Evolutionary conservation across 1,139 yeast genomes (phyloP).

Genomic region (Pneumocystis canis): DNA sequence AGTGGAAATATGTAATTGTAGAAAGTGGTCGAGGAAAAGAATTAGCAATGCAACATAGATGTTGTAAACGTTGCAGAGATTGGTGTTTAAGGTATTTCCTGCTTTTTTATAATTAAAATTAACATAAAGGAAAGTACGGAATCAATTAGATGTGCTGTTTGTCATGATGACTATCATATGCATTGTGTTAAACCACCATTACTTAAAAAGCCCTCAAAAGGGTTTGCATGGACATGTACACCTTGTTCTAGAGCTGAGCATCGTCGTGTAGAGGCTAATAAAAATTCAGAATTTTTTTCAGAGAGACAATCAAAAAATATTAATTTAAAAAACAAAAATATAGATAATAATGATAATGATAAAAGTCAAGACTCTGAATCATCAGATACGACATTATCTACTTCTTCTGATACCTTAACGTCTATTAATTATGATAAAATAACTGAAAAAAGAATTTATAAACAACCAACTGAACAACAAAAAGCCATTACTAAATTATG

Average conservation of each 20-base stretch:
- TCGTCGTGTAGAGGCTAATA: constrained; percentile 25
- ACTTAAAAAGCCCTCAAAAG: constrained; percentile 63
- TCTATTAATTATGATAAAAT: neutral
- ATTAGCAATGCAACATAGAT: constrained; percentile 46
- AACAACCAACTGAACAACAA: constrained; percentile 24
- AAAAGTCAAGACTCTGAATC: constrained; percentile 16
- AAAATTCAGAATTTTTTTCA: constrained; percentile 13
- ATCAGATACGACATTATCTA: neutral
- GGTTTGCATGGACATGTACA: constrained; percentile 91
- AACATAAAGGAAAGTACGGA: constrained; percentile 31
- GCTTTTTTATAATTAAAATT: neutral
- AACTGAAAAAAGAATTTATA: constrained; percentile 11
- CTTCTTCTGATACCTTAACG: neutral
- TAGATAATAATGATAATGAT: constrained; percentile 19
- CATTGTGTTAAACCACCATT: constrained; percentile 78
- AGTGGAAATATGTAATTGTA: constrained; percentile 60
- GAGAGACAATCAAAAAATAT: neutral
- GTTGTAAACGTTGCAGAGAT: constrained; percentile 63
- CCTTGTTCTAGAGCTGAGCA: constrained; percentile 42
- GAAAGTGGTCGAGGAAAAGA: constrained; percentile 60
- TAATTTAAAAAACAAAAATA: neutral
- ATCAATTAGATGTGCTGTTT: constrained; percentile 71
- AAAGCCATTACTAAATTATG: constrained; percentile 30
- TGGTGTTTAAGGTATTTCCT: constrained; percentile 45
- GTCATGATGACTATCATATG: constrained; percentile 60